These are phyloP conservation scores for Lagenidium giganteum DNA, from an alignment of 352 stramenopile species.

Conservation along the genomic window DNA sequence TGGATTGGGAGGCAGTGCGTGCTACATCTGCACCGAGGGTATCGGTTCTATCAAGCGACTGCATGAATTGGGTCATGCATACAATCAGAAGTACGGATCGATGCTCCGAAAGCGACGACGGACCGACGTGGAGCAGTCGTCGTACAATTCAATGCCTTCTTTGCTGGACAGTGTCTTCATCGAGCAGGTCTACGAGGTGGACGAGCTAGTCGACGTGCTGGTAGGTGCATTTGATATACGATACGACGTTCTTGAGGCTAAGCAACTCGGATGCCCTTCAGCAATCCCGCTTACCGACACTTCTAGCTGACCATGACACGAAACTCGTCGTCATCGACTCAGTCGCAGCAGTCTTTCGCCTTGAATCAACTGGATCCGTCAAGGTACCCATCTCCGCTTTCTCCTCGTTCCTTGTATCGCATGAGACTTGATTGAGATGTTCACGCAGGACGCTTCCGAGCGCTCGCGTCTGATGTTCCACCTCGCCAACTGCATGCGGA, in stretches of 20 bases:
- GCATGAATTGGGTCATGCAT: conserved; percentile 53
- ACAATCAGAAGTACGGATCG: conserved; percentile 32
- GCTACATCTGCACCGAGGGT: conserved; percentile 80
- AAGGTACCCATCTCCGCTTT: conserved; percentile 28
- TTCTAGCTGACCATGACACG: conserved; percentile 67
- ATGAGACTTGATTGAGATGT: conserved; percentile 1
- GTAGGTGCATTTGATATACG: conserved; percentile 13
- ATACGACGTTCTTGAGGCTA: not conserved
- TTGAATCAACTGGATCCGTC: conserved; percentile 60
- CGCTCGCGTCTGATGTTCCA: conserved; percentile 78
- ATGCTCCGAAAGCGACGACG: conserved; percentile 44
- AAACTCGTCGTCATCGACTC: conserved; percentile 82
- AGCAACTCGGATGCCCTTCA: conserved; percentile 8
- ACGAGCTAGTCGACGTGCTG: conserved; percentile 59
- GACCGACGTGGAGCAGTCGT: conserved; percentile 10
- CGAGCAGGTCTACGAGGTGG: conserved; percentile 67
- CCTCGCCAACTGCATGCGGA: conserved; percentile 80
- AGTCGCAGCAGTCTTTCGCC: conserved; percentile 67
- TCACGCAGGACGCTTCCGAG: conserved; percentile 49
- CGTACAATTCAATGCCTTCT: not conserved
- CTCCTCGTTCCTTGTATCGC: not conserved
- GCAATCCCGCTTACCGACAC: conserved; percentile 58
- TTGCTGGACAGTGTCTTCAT: conserved; percentile 80
- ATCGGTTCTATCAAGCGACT: conserved; percentile 67
- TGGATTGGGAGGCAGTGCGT: conserved; percentile 53